A percentile compares a stretch with the other conserved stretches of the same genome.
These are phyloP conservation scores for Syzygium grande DNA, from an alignment of 345 rosid species.

Conservation along the genomic window DNA sequence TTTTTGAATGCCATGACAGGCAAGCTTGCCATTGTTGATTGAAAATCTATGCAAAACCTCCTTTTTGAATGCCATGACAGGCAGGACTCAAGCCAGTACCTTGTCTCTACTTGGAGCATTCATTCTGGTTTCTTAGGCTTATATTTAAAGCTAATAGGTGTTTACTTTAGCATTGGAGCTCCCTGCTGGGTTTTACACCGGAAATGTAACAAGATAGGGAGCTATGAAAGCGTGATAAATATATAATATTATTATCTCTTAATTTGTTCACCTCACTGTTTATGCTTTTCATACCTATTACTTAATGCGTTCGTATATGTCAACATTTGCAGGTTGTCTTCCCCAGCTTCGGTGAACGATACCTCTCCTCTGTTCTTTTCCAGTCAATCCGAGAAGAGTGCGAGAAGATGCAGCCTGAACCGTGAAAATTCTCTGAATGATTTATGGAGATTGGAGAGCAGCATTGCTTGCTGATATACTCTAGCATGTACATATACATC, in stretches of 20 bases:
- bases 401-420: slow-evolving; percentile 69
- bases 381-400: slow-evolving; percentile 88
- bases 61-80: not conserved
- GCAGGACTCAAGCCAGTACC: not conserved
- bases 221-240: not conserved
- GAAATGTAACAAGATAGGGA: not conserved
- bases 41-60: not conserved
- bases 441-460: not conserved
- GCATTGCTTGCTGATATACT: not conserved
- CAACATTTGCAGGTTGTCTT: slow-evolving; percentile 61
- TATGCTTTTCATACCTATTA: not conserved
- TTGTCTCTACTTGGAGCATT: not conserved
- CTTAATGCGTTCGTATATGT: not conserved
- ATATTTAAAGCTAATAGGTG: not conserved
- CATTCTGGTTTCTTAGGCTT: not conserved
- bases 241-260: not conserved
- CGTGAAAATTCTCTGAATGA: not conserved
- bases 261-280: not conserved
- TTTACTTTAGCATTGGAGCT: not conserved
- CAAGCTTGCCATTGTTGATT: not conserved
- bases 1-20: not conserved
- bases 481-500: not conserved
- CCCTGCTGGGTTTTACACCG: not conserved
- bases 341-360: slow-evolving; percentile 93
- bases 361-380: slow-evolving; percentile 79